Evolutionary conservation across 768 basidiomycete species (phyloP), one percentile per base, ranked within the genome.

Genomic region (Boletellus ananiceps): DNA sequence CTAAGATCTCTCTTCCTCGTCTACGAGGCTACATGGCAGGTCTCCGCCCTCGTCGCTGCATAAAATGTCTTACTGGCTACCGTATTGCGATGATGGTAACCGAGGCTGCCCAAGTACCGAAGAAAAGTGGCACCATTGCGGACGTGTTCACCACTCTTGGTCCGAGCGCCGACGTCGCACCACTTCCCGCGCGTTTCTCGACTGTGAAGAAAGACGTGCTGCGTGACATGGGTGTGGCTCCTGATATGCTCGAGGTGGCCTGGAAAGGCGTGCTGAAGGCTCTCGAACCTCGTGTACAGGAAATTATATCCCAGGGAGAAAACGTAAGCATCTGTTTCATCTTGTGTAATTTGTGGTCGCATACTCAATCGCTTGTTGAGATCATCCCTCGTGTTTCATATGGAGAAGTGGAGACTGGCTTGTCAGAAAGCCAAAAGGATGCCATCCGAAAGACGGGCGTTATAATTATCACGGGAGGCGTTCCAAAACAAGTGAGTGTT

Each of bases 201-300:
- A 73, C 75, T 6, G 64, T 90, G 21, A 90, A 91, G 69, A 74
- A 73, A 50, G 61, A 66, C 23, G 51, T 88, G 0, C 78, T 76
- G 66, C 65, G 54, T 8, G 77, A 81, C 9, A 50, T 64, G 50
- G 44, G 46, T 2, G 48, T 52, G 4, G 34, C 49, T 0, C 49
- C 54, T 0, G 52, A 48, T 14, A 56, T 51, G 2, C 62, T 86
- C 9, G 52, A 68, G 7, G 64, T 76, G 52, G 74, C 74, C 39
- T 87, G 85, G 84, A 70, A 68, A 37, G 70, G 78, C 31, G 74
- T 88, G 0, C 59, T 86, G 7, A 52, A 53, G 0, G 80, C 77
- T 41, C 69, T 86, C 9, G 70, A 77, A 51, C 52, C 44, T 5
- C 73, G 69, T 3, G 72, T 77, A 0, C 69, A 74, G 32, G 74